Evolutionary conservation across 148 eudicot genomes (phyloP).

Genomic region (Rhododendron ovatum): DNA sequence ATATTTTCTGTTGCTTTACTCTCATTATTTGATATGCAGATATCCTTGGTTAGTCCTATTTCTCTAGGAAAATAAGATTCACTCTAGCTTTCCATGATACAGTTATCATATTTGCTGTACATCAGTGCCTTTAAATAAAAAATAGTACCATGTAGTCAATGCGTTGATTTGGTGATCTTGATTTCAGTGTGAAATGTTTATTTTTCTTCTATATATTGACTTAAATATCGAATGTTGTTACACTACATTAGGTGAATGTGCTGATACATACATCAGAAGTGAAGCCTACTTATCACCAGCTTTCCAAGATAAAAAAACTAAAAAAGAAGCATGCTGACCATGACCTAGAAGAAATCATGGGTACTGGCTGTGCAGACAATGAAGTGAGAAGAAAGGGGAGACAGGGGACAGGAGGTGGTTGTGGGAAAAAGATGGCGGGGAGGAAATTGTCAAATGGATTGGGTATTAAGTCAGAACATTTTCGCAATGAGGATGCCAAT

Average conservation of each 20-base stretch:
- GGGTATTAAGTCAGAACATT: background rate
- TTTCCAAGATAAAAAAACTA: slow-evolving; percentile 14
- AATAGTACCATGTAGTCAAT: background rate
- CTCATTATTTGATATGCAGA: background rate
- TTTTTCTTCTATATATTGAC: background rate
- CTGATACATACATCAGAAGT: slow-evolving; percentile 61
- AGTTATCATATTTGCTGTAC: background rate
- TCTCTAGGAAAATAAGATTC: background rate
- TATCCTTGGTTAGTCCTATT: background rate
- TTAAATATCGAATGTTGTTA: background rate
- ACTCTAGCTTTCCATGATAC: background rate
- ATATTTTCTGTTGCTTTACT: no score
- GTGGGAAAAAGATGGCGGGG: background rate
- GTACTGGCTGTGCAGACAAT: background rate
- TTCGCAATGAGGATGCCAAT: background rate
- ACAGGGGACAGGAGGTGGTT: background rate
- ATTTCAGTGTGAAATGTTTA: background rate
- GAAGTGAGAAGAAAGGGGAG: background rate
- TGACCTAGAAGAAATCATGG: slow-evolving; percentile 25
- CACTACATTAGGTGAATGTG: slow-evolving; percentile 49
- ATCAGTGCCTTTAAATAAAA: background rate
- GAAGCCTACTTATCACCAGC: slow-evolving; percentile 18
- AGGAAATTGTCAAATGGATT: background rate
- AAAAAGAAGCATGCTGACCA: slow-evolving; percentile 32
- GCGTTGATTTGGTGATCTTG: background rate